Evolutionary conservation across 148 eudicot species (phyloP).

Genomic region (Chenopodium berlandieri): DNA sequence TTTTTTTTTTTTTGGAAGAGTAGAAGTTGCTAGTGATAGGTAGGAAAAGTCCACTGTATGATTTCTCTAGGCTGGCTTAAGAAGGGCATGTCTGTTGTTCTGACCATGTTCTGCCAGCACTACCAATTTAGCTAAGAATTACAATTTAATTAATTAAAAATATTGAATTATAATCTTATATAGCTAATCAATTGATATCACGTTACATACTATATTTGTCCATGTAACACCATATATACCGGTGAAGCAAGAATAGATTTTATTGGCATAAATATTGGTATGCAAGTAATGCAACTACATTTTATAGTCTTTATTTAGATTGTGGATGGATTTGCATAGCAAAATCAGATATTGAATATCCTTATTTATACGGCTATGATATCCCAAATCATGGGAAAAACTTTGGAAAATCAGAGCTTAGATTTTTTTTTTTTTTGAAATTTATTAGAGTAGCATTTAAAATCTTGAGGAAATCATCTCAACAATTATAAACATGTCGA

Average conservation of each 20-base stretch:
- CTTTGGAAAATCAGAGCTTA: neutral
- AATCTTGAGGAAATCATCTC: neutral
- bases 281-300: neutral
- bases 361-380: neutral
- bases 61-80: conserved; percentile 21
- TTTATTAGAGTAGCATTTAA: neutral
- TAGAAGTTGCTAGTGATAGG: neutral
- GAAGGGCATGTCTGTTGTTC: conserved; percentile 20
- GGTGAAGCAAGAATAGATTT: neutral
- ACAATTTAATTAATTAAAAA: neutral
- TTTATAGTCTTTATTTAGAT: neutral
- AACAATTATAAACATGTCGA: neutral
- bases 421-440: neutral
- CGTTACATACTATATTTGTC: neutral
- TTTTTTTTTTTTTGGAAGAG: no score
- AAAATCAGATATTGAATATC: conserved; percentile 14
- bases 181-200: neutral
- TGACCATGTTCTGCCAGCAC: conserved; percentile 22
- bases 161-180: no score
- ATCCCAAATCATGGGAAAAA: conserved; percentile 12
- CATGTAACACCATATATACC: neutral
- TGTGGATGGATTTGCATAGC: conserved; percentile 15
- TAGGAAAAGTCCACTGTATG: conserved; percentile 2
- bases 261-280: neutral
- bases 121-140: neutral